Evolutionary conservation across 176 grass and related monocot genomes (phyloP).

Genomic region (Carex parvula): DNA sequence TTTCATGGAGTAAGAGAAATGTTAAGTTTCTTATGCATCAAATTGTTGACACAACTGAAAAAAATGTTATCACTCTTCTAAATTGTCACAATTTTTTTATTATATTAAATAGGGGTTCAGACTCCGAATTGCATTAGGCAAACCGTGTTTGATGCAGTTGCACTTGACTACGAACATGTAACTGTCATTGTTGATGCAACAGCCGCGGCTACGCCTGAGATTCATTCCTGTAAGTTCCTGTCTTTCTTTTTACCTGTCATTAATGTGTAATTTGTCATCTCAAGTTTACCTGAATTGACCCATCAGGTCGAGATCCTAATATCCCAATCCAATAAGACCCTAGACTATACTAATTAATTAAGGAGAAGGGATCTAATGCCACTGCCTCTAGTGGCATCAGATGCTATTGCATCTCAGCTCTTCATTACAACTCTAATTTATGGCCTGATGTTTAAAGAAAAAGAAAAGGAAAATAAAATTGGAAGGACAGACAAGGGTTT

Average conservation of each 20-base stretch:
- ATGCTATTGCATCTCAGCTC: neutral
- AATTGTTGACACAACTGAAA: neutral
- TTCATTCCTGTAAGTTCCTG: slow-evolving; percentile 68
- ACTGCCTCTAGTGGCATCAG: neutral
- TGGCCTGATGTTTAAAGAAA: neutral
- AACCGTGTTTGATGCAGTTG: slow-evolving; percentile 85
- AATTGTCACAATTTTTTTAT: neutral
- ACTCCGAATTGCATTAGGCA: slow-evolving; percentile 97
- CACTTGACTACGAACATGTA: slow-evolving; percentile 71
- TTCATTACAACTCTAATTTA: neutral
- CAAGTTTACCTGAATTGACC: neutral
- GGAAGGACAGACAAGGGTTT: neutral
- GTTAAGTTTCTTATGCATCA: neutral
- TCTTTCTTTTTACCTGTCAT: neutral
- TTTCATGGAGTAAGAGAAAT: neutral
- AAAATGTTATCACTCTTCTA: neutral
- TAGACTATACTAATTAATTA: neutral
- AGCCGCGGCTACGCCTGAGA: slow-evolving; percentile 73
- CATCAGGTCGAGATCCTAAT: neutral
- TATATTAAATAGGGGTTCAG: slow-evolving; percentile 58
- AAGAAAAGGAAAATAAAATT: neutral
- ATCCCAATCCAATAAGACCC: neutral
- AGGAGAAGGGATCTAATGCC: neutral
- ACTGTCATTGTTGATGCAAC: slow-evolving; percentile 78
- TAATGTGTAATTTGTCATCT: neutral